Percentiles rank a stretch among this genome's conserved stretches.
phyloP scores from a whole-genome alignment of 805 yeast species.

The Barnettozyma sucrosica region DNA sequence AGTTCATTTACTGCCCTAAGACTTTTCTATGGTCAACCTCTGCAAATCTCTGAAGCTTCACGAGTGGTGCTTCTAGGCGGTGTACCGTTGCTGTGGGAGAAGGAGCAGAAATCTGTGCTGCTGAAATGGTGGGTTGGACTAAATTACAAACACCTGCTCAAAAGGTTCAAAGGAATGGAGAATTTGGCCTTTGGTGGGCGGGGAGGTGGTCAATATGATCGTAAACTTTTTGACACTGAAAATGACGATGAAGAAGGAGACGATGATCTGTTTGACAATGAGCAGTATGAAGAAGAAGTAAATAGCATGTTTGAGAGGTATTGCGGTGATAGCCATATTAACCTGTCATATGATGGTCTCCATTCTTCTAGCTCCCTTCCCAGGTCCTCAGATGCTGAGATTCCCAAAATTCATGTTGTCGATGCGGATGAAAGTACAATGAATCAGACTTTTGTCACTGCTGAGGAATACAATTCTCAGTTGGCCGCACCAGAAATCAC shows the following conservation, averaged over 20 bases:
- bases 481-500: not conserved
- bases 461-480: constrained; percentile 2
- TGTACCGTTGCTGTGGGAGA: constrained; percentile 52
- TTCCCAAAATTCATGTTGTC: not conserved
- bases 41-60: constrained; percentile 43
- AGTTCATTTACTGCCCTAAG: constrained; percentile 58
- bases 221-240: constrained; percentile 3
- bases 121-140: constrained; percentile 16
- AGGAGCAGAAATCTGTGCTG: constrained; percentile 30
- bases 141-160: constrained; percentile 3
- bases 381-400: not conserved
- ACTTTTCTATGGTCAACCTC: constrained; percentile 45
- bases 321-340: not conserved
- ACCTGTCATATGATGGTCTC: not conserved
- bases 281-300: not conserved
- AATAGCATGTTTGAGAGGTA: not conserved
- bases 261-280: not conserved
- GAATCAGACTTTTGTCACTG: constrained; percentile 6
- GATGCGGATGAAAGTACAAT: constrained; percentile 3
- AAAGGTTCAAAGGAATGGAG: constrained; percentile 8
- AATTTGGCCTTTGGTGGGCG: not conserved
- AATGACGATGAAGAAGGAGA: not conserved
- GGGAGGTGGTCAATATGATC: not conserved
- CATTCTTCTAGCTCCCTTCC: not conserved
- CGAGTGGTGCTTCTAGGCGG: constrained; percentile 48